Conservation (phyloP, 2,329 filamentous ascomycete genomes). For the Fusarium sp. region DNA sequence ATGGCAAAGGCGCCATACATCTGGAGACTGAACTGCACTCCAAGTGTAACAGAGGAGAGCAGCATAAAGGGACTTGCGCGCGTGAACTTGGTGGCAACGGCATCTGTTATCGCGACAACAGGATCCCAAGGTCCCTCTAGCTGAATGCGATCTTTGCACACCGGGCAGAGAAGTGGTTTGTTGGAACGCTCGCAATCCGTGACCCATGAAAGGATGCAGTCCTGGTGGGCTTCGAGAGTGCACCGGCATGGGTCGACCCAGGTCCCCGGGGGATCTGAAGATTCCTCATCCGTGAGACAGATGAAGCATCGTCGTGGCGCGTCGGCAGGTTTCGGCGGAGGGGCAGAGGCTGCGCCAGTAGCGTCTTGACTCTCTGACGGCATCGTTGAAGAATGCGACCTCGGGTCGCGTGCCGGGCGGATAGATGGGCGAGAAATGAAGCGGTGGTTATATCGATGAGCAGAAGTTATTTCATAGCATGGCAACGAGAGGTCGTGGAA, state of each 20-base stretch:
- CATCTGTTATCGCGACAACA: slow-evolving; percentile 72
- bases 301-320: slow-evolving; percentile 66
- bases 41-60: slow-evolving; percentile 63
- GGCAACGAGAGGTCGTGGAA: background rate
- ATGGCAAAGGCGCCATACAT: slow-evolving; percentile 63
- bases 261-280: slow-evolving; percentile 56
- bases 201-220: slow-evolving; percentile 90
- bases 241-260: slow-evolving; percentile 95
- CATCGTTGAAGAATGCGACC: slow-evolving; percentile 19
- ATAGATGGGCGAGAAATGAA: background rate
- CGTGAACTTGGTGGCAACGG: slow-evolving; percentile 64
- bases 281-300: slow-evolving; percentile 66
- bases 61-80: slow-evolving; percentile 69
- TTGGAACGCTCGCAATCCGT: slow-evolving; percentile 79
- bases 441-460: background rate
- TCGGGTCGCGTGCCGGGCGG: slow-evolving; percentile 29
- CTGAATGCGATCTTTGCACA: slow-evolving; percentile 85
- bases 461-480: slow-evolving; percentile 19
- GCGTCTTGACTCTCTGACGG: slow-evolving; percentile 22
- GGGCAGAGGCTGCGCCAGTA: background rate
- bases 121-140: slow-evolving; percentile 78
- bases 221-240: slow-evolving; percentile 88
- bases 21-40: slow-evolving; percentile 61
- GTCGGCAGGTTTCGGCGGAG: slow-evolving; percentile 30
- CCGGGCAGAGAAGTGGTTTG: slow-evolving; percentile 81